Conservation (phyloP, 805 yeast genomes). For the Wickerhamomyces chambardii region DNA sequence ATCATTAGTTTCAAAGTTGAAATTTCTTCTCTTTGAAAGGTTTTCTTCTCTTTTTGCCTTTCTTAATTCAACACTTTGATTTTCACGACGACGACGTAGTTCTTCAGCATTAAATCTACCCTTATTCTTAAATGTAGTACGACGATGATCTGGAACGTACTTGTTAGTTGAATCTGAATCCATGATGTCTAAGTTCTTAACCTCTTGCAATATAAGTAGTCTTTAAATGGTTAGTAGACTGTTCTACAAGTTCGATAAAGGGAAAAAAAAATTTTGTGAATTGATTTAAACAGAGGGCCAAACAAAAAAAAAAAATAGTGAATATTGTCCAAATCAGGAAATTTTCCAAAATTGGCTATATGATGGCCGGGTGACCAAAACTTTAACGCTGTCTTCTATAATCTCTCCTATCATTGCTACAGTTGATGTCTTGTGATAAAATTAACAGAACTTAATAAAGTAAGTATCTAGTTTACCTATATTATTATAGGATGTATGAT, state of each 20-base stretch:
- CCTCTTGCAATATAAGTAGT: neutral
- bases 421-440: no score
- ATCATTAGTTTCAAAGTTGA: constrained; percentile 27
- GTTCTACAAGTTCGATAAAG: no score
- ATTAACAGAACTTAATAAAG: no score
- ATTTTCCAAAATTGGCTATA: constrained; percentile 13
- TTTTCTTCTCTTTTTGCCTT: constrained; percentile 96
- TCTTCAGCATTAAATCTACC: constrained; percentile 93
- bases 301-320: neutral
- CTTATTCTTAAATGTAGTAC: constrained; percentile 92
- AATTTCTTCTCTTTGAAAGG: constrained; percentile 87
- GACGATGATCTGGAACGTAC: constrained; percentile 95
- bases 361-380: constrained; percentile 31
- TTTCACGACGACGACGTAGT: constrained; percentile 95
- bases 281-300: neutral
- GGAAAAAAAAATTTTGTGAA: neutral
- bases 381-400: no score
- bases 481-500: no score
- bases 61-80: constrained; percentile 92
- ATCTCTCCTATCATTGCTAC: no score
- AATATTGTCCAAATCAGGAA: constrained; percentile 4
- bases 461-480: no score
- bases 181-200: no score
- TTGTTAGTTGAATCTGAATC: constrained; percentile 69
- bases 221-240: no score